phyloP scores from a whole-genome alignment of 352 stramenopile species.

The Globisporangium splendens region DNA sequence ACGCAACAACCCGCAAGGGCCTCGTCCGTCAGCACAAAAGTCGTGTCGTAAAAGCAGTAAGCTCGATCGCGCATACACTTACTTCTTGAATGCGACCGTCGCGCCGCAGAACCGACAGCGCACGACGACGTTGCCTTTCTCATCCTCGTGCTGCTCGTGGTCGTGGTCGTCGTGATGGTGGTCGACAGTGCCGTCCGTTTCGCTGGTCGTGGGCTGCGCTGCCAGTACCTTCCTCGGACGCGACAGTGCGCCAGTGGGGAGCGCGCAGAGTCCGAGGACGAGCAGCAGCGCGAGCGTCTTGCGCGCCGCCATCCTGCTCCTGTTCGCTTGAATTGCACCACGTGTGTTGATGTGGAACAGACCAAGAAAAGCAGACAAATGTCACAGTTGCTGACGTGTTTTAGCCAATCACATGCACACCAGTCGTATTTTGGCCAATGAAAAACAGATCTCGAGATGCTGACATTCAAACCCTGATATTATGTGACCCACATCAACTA shows the following conservation, averaged over 20 bases:
- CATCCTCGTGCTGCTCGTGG: constrained; percentile 15
- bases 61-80: constrained; percentile 4
- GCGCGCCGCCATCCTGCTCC: background rate
- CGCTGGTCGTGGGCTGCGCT: background rate
- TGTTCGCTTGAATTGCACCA: background rate
- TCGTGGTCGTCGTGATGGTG: constrained; percentile 1
- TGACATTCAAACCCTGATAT: background rate
- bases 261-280: background rate
- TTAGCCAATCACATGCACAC: no score
- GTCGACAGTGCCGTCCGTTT: background rate
- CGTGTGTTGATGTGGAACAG: background rate
- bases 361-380: background rate
- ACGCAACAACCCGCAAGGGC: constrained; percentile 1
- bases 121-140: constrained; percentile 30
- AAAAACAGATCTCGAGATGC: background rate
- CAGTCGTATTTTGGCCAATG: no score
- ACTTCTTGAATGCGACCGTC: constrained; percentile 64
- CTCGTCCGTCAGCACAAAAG: background rate
- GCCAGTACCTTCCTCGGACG: background rate
- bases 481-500: background rate
- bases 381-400: no score
- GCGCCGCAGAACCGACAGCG: constrained; percentile 80
- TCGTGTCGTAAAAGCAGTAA: no score
- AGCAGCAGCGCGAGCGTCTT: background rate
- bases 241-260: background rate